Conservation (phyloP, 805 yeast species). For the Ogataea paraovalis region DNA sequence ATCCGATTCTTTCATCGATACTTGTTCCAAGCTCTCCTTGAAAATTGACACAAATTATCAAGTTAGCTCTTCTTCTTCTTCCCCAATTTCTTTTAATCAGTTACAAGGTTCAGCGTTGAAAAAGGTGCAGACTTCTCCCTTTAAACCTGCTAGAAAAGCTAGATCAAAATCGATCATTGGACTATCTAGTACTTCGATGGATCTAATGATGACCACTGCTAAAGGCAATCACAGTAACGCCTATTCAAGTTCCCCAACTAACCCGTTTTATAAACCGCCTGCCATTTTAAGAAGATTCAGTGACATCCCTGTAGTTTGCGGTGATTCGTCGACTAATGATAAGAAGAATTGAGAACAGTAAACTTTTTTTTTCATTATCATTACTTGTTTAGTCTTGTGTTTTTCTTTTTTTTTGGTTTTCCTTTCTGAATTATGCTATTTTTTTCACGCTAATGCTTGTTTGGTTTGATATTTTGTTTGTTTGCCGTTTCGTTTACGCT, state of each 20-base stretch:
- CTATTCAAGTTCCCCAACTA: conserved; percentile 12
- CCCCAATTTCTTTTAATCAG: background rate
- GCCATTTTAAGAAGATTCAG: conserved; percentile 21
- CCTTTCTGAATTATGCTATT: too few relatives aligned
- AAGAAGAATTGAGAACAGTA: too few relatives aligned
- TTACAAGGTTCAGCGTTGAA: background rate
- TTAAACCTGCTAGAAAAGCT: conserved; percentile 2
- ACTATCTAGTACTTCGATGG: background rate
- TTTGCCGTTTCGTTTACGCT: too few relatives aligned
- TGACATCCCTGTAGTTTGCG: conserved; percentile 4
- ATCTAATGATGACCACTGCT: too few relatives aligned
- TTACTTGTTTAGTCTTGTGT: background rate
- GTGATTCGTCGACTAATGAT: background rate
- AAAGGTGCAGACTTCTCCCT: background rate
- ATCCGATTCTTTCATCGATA: background rate
- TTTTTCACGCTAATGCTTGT: too few relatives aligned
- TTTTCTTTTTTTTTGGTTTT: background rate
- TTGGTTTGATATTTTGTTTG: too few relatives aligned
- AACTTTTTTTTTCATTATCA: too few relatives aligned
- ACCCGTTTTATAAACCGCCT: conserved; percentile 28
- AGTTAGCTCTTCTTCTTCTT: background rate
- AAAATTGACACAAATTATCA: background rate
- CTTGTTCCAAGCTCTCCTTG: background rate
- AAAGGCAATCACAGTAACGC: background rate
- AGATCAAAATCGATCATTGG: conserved; percentile 13